A percentile compares a stretch with the other conserved stretches of the same genome.
Conservation (phyloP, 1,284 basidiomycete genomes). For the Microbotryum intermedium region DNA sequence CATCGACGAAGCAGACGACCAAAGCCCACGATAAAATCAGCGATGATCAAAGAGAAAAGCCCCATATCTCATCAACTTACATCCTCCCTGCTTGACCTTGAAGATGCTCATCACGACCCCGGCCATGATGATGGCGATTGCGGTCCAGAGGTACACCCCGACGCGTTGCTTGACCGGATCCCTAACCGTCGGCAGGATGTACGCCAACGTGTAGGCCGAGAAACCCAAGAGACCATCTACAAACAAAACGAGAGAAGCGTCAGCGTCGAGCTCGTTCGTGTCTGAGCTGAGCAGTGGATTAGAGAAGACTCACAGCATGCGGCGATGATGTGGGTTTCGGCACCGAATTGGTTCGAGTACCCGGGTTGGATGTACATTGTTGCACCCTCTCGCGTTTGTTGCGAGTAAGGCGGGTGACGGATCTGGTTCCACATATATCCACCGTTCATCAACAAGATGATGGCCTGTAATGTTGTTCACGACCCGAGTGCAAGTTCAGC, state of each 20-base stretch:
- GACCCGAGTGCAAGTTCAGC: not conserved
- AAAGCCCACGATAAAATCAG: not conserved
- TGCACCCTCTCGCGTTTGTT: slow-evolving; percentile 44
- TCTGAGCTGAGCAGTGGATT: not conserved
- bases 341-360: slow-evolving; percentile 81
- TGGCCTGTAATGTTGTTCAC: slow-evolving; percentile 28
- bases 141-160: slow-evolving; percentile 83
- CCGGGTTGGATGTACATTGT: slow-evolving; percentile 75
- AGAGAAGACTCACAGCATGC: slow-evolving; percentile 61
- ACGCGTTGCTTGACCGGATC: slow-evolving; percentile 68
- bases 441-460: slow-evolving; percentile 71
- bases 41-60: not conserved
- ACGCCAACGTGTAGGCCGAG: slow-evolving; percentile 71
- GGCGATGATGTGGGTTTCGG: slow-evolving; percentile 82
- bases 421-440: slow-evolving; percentile 98
- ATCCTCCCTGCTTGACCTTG: slow-evolving; percentile 77
- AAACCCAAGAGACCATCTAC: slow-evolving; percentile 74
- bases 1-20: not conserved
- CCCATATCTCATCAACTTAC: slow-evolving; percentile 4
- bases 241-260: not conserved
- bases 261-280: not conserved
- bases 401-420: slow-evolving; percentile 65
- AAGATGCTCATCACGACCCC: slow-evolving; percentile 83
- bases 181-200: slow-evolving; percentile 67
- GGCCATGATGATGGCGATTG: slow-evolving; percentile 72